Base-by-base conservation (phyloP, 1,139 yeast species). In the Yamadazyma spencermartinsiae region DNA sequence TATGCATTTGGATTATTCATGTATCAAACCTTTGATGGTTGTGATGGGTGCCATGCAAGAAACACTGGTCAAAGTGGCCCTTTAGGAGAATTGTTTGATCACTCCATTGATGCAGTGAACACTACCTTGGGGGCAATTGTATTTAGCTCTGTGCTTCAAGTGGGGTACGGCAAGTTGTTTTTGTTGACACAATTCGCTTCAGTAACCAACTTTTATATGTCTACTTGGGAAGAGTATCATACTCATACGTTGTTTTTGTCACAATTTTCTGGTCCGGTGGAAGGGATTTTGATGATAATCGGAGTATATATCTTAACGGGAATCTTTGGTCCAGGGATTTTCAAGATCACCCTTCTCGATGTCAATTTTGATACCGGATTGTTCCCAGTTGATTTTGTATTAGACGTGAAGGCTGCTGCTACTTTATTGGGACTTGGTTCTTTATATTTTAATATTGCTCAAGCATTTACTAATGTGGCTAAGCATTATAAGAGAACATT, bases 171-270 rank as follows among this genome's bases (percentile, higher is more conserved):
- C 5, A 76, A 81, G 66, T 54, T 76, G 45, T 68, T 86, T 32
- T 56, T 87, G 43, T 48, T 81, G 38, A 65, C 87, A 10, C 96
- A 88, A 58, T 86, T 88, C 61, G 84, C 85, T 7, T 70, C 90
- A 6, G 74, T 88, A 36, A 75, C 83, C 50, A 90, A 90, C 63
- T 90, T 90, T 58, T 90, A 89, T 58, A 63, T 87, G 40, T 83
- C 95, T 34, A 90, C 98, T 0, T 90, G 98, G 98, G 98, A 90
- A 64, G 97, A 89, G 57, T 90, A 79, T 58, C 94, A 89, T 55
- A 90, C 98, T 1, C 95, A 89, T 51, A 84, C 83, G 24, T 69
- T 90, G 44, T 90, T 74, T 59, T 69, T 90, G 39, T 82, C 94
- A 31, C 79, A 77, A 45, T 84, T 88, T 54, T 85, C 94, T 15